These are phyloP conservation scores for Penicillium paneum DNA, from an alignment of 2,329 filamentous ascomycete genomes.

Conservation along the genomic window DNA sequence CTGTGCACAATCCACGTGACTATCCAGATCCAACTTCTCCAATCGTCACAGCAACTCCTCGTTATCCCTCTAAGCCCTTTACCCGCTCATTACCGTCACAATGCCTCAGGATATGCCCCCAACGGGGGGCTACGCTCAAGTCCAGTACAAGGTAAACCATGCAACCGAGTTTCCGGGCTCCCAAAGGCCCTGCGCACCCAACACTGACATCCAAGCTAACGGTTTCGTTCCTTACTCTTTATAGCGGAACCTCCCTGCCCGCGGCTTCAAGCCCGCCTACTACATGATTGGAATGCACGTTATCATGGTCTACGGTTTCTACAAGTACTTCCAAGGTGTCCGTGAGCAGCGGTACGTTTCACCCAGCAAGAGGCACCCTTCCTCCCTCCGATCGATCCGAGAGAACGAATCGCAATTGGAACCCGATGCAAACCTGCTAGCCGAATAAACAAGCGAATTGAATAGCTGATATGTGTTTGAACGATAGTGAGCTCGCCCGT, in stretches of 20 bases:
- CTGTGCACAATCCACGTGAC: constrained; percentile 31
- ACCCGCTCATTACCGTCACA: constrained; percentile 36
- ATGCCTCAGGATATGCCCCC: constrained; percentile 99
- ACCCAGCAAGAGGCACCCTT: constrained; percentile 1
- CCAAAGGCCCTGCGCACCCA: constrained; percentile 1
- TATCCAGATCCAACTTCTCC: constrained; percentile 30
- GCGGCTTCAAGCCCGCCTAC: constrained; percentile 79
- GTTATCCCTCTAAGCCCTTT: constrained; percentile 17
- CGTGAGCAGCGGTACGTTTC: constrained; percentile 81
- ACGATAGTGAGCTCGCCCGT: constrained; percentile 78
- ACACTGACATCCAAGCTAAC: constrained; percentile 7
- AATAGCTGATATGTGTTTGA: constrained; percentile 3
- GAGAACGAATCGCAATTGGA: constrained; percentile 7
- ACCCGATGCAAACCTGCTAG: neutral
- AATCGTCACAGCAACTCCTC: constrained; percentile 19
- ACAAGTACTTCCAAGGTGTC: constrained; percentile 75
- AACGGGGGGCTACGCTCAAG: constrained; percentile 85
- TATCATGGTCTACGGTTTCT: constrained; percentile 89
- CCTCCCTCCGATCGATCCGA: constrained; percentile 13
- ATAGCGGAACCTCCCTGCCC: constrained; percentile 86
- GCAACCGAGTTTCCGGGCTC: neutral
- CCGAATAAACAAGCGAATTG: neutral
- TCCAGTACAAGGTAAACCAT: constrained; percentile 85
- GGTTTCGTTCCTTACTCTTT: constrained; percentile 1
- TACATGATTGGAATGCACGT: constrained; percentile 73